Evolutionary conservation across 768 basidiomycete genomes (phyloP).

Genomic region (Pholiota molesta): DNA sequence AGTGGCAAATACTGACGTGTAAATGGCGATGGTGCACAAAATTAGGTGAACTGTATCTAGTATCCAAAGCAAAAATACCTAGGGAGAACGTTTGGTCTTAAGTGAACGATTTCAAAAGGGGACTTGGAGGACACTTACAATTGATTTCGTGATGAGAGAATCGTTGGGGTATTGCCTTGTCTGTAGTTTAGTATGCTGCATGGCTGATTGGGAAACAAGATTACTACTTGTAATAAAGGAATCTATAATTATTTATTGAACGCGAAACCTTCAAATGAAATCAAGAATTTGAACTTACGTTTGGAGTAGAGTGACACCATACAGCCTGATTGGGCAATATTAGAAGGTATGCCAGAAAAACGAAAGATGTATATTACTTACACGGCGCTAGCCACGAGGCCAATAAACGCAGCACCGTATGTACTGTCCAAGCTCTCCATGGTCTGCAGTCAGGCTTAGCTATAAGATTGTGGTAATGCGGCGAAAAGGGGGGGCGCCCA

Average conservation of each 20-base stretch:
- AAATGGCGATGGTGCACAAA: conserved; percentile 47
- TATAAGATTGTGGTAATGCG: neutral
- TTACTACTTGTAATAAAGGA: conserved; percentile 47
- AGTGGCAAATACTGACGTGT: conserved; percentile 36
- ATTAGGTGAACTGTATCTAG: conserved; percentile 48
- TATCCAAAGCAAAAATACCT: conserved; percentile 43
- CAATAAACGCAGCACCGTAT: conserved; percentile 49
- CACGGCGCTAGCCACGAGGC: conserved; percentile 46
- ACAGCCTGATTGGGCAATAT: conserved; percentile 34
- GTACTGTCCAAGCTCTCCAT: conserved; percentile 59
- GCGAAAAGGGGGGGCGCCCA: conserved; percentile 13
- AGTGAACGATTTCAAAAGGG: too few species aligned
- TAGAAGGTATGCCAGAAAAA: neutral
- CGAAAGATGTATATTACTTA: conserved; percentile 26
- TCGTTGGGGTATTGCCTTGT: conserved; percentile 44
- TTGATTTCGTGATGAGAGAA: conserved; percentile 37
- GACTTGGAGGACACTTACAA: conserved; percentile 30
- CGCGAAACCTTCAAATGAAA: neutral
- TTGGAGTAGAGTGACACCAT: conserved; percentile 49
- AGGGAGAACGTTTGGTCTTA: neutral
- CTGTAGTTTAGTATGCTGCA: neutral
- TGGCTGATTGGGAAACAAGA: neutral
- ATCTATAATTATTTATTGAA: conserved; percentile 27
- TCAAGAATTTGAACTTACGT: conserved; percentile 35
- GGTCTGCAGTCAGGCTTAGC: conserved; percentile 22